Conservation (phyloP, 148 eudicot species). For the Chenopodium formosanum region DNA sequence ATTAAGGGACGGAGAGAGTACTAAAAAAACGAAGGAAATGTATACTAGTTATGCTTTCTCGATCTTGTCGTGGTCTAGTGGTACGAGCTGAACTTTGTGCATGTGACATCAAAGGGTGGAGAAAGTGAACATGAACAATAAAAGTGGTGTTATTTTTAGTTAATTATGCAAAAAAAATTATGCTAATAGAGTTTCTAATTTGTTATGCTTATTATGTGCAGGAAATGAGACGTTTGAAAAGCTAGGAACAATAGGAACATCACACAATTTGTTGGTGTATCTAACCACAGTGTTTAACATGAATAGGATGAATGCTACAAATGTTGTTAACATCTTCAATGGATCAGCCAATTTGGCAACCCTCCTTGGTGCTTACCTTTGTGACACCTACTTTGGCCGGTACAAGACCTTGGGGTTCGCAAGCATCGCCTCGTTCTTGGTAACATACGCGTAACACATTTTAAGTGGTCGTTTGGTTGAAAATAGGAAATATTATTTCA, state of each 20-base stretch:
- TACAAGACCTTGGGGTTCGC: constrained; percentile 51
- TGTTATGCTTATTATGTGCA: constrained; percentile 3
- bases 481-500: too few relatives aligned
- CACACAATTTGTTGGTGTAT: constrained; percentile 54
- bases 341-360: constrained; percentile 63
- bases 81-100: neutral
- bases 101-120: neutral
- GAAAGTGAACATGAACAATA: too few relatives aligned
- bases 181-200: too few relatives aligned
- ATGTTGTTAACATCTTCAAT: constrained; percentile 46
- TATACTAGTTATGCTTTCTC: too few relatives aligned
- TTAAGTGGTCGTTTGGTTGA: too few relatives aligned
- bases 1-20: too few relatives aligned
- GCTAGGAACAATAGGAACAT: constrained; percentile 61
- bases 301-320: constrained; percentile 48
- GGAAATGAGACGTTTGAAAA: constrained; percentile 73
- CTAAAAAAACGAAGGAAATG: too few relatives aligned
- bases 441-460: neutral
- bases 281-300: constrained; percentile 58
- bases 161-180: too few relatives aligned
- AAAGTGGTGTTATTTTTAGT: too few relatives aligned
- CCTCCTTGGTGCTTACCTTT: constrained; percentile 50
- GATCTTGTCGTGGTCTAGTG: neutral
- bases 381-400: constrained; percentile 61
- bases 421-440: constrained; percentile 42